Evolutionary conservation across 106 monocot species (phyloP), one percentile per base, ranked within the genome.

Genomic region (Acorus calamus): DNA sequence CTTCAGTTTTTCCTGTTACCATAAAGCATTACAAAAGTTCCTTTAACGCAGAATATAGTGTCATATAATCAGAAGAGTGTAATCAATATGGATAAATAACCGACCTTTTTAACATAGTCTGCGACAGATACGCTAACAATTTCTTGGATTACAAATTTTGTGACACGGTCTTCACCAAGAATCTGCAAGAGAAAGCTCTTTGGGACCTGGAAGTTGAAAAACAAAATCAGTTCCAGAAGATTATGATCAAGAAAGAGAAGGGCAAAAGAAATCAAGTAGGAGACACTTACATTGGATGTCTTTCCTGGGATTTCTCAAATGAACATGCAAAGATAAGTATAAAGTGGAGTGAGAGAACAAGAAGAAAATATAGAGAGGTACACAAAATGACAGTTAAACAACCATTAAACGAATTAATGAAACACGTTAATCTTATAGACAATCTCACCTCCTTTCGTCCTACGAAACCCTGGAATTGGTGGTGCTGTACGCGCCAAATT

Each of bases 391-490:
- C 11, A n/a, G 28, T 4, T 8, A 53, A 10, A 9, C 14, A 66
- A 44, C 3, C 9, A 0, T 5, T 48, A 43, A 4, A 8, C 47
- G 4, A 2, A 46, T 6, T 52, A 13, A 59, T 61, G 2, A 61
- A 3, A 14, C 42, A 42, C 42, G 7, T 12, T 3, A 43, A 11
- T 52, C 13, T 55, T 14, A 11, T 7, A 41, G 44, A 50, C 11
- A 45, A 44, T 6, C 10, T 53, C 62, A 84, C 88, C 88, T 81
- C 88, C 88, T 81, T 89, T 89, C 71, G 57, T 81, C 59, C 71
- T 76, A 44, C 88, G 84, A 58, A 89, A 89, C 11, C 88, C 88
- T 57, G 88, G 88, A 56, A 89, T 72, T n/a, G 88, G 88, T 3
- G 88, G 88, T 52, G 88, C 88, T 50, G 84, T 79, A 14, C 79